A percentile compares a stretch with the other conserved stretches of the same genome.
phyloP scores from a whole-genome alignment of 2,329 filamentous ascomycete species.

The Tolypocladium inflatum region DNA sequence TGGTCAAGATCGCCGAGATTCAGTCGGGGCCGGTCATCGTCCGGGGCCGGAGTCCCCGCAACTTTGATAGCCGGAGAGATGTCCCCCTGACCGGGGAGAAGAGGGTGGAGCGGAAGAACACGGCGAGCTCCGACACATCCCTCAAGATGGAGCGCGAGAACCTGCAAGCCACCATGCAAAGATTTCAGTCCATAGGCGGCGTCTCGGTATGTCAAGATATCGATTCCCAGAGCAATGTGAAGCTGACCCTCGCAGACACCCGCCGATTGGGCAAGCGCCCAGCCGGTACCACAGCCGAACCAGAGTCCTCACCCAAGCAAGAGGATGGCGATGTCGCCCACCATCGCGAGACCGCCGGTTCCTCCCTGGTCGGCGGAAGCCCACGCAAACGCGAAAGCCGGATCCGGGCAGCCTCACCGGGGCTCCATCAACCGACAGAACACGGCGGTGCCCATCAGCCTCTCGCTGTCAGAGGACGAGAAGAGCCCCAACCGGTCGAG shows the following conservation, averaged over 20 bases:
- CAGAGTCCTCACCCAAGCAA: slow-evolving; percentile 40
- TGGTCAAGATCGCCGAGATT: slow-evolving; percentile 70
- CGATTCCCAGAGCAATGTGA: slow-evolving; percentile 2
- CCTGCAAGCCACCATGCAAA: slow-evolving; percentile 16
- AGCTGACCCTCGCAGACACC: slow-evolving; percentile 18
- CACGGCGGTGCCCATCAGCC: slow-evolving; percentile 32
- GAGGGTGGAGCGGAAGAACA: slow-evolving; percentile 36
- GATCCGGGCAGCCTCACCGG: slow-evolving; percentile 9
- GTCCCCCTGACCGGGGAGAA: slow-evolving; percentile 58
- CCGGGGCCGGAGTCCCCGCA: slow-evolving; percentile 80
- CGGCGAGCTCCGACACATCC: slow-evolving; percentile 20
- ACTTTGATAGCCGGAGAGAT: slow-evolving; percentile 87
- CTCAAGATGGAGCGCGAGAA: slow-evolving; percentile 25
- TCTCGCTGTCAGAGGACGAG: slow-evolving; percentile 53
- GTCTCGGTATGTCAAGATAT: slow-evolving; percentile 20
- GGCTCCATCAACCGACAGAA: slow-evolving; percentile 15
- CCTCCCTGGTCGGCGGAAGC: slow-evolving; percentile 37
- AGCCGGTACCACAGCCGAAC: slow-evolving; percentile 23
- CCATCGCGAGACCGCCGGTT: slow-evolving; percentile 40
- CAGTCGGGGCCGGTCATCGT: slow-evolving; percentile 93
- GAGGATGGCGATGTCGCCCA: slow-evolving; percentile 42
- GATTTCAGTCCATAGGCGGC: slow-evolving; percentile 22
- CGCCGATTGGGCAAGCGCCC: slow-evolving; percentile 36
- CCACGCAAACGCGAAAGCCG: slow-evolving; percentile 12
- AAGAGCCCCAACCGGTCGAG: slow-evolving; percentile 43